Evolutionary conservation across 2,329 filamentous ascomycete genomes (phyloP).

Genomic region (Ascochyta fabae): DNA sequence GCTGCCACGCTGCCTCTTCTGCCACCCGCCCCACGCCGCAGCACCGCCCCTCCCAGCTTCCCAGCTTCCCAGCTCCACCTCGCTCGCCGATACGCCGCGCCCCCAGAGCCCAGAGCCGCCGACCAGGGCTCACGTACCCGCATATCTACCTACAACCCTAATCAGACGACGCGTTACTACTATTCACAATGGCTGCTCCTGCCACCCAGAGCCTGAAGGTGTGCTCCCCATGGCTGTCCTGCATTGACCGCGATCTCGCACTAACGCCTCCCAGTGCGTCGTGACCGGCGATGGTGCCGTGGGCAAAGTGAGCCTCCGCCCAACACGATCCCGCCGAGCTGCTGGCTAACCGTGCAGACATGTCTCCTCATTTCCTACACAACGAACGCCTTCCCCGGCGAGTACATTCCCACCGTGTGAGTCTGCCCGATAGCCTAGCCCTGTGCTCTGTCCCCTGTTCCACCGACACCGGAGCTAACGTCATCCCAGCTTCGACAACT

Average conservation of each 20-base stretch:
- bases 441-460: not conserved
- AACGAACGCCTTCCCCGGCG: slow-evolving; percentile 98
- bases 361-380: slow-evolving; percentile 99
- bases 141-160: slow-evolving; percentile 29
- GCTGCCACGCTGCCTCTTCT: not conserved
- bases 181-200: slow-evolving; percentile 71
- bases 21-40: slow-evolving; percentile 14
- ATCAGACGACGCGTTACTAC: slow-evolving; percentile 31
- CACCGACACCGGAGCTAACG: slow-evolving; percentile 31
- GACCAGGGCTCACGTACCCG: slow-evolving; percentile 27
- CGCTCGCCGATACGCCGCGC: slow-evolving; percentile 22
- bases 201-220: slow-evolving; percentile 94
- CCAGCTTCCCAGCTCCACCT: slow-evolving; percentile 2
- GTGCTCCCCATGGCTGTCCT: slow-evolving; percentile 24
- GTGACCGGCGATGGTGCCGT: slow-evolving; percentile 99
- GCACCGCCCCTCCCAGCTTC: not conserved
- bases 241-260: not conserved
- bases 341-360: slow-evolving; percentile 68
- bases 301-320: slow-evolving; percentile 76
- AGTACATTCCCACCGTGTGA: slow-evolving; percentile 98
- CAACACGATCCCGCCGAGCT: slow-evolving; percentile 18
- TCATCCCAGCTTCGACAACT: slow-evolving; percentile 85
- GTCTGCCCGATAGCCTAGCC: slow-evolving; percentile 36
- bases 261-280: slow-evolving; percentile 57
- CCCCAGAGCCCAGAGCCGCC: slow-evolving; percentile 25